These are phyloP conservation scores for Agroathelia rolfsii DNA, from an alignment of 1,284 basidiomycete genomes.

Conservation along the genomic window DNA sequence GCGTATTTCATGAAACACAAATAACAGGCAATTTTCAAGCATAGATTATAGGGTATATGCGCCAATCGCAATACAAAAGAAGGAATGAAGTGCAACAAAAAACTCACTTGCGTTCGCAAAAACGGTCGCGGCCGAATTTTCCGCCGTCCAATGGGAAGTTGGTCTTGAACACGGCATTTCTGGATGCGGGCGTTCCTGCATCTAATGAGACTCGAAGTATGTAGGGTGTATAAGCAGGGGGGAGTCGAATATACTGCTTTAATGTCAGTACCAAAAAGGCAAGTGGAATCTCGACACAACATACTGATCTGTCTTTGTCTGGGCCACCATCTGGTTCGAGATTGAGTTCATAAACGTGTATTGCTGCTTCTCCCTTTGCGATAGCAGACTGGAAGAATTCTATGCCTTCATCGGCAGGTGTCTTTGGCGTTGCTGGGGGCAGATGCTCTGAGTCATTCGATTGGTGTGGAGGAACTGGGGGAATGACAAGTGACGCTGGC, in stretches of 20 bases:
- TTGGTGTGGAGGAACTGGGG: no score
- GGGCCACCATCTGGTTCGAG: slow-evolving; percentile 88
- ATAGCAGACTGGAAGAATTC: slow-evolving; percentile 70
- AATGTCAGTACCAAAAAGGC: slow-evolving; percentile 5
- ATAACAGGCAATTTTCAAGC: slow-evolving; percentile 5
- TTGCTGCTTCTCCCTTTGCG: slow-evolving; percentile 46
- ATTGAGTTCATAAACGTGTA: slow-evolving; percentile 77
- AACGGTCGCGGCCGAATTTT: slow-evolving; percentile 68
- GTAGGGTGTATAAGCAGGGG: slow-evolving; percentile 83
- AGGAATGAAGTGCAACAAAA: slow-evolving; percentile 4
- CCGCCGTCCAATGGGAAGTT: slow-evolving; percentile 93
- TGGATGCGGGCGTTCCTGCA: slow-evolving; percentile 80
- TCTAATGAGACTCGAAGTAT: slow-evolving; percentile 83
- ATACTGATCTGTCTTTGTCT: slow-evolving; percentile 69
- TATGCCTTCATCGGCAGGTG: slow-evolving; percentile 85
- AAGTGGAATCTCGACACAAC: slow-evolving; percentile 21
- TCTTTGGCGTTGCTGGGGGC: slow-evolving; percentile 59
- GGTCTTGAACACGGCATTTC: slow-evolving; percentile 84
- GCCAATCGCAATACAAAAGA: no score
- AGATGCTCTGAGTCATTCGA: no score
- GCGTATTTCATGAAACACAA: no score
- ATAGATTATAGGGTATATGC: slow-evolving; percentile 12
- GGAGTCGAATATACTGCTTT: slow-evolving; percentile 86
- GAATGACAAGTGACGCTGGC: no score
- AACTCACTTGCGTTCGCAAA: slow-evolving; percentile 69